Base-by-base conservation (phyloP, 768 basidiomycete species). In the Naganishia antarctica region DNA sequence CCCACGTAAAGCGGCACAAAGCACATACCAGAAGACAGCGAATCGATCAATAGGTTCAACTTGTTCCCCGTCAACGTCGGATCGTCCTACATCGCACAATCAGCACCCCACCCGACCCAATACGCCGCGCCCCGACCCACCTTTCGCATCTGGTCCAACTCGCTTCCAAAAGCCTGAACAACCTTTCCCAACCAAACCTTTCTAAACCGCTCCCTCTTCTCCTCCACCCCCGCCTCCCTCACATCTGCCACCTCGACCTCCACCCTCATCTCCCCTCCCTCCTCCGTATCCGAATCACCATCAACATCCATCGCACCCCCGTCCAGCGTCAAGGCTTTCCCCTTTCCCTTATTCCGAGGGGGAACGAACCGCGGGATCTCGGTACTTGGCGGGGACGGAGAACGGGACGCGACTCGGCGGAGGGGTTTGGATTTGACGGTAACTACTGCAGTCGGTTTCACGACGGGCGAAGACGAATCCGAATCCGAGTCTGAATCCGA, bases 151-250 rank as follows among this genome's bases (percentile, higher is more conserved):
- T 61, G 58, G 21, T 68, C 67, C 28, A 68, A 51, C 15, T 68
- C 67, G 5, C 47, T 46, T 18, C 63, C 67, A 50, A 68, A 68
- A n/a, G 67, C 67, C 41, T 60, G 34, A 28, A 68, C 67, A 23
- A 68, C 64, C 50, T 68, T 68, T 58, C 67, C 60, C 67, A 68
- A 34, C 60, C 70, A 71, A 51, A 71, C 9, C 49, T 74, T 51
- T 65, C 73, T 58, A 57, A 73, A 63, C 60, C 45, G 59, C 28
- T 62, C 65, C 43, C 65, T 34, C 45, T 48, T 47, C 8, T 60
- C 53, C 15, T 62, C 58, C 41, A 45, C n/a, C n/a, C 16, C 47
- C 47, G 37, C 51, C 61, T 61, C 44, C 40, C 41, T 34, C 51
- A 15, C 60, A 43, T 31, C 57, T 46, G 21, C 59, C 47, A 58